Percentiles rank a stretch among this genome's conserved stretches.
Evolutionary conservation across 257 asterid species (phyloP).

Genomic region (Nicotiana tabacum): DNA sequence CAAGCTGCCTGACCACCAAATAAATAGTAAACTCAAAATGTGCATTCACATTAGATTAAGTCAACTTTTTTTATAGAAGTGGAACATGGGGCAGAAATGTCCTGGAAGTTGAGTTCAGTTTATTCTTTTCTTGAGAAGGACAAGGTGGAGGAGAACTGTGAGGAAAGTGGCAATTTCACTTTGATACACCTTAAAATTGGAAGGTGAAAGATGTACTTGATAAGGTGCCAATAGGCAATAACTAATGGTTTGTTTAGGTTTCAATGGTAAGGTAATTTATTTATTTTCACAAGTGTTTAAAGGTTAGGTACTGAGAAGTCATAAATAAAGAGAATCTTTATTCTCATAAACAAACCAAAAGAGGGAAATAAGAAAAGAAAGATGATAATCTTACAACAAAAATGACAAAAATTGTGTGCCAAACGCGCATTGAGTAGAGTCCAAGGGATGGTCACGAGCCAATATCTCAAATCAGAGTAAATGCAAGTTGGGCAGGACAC

Average conservation of each 20-base stretch:
- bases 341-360: neutral
- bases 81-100: neutral
- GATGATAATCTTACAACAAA: neutral
- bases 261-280: neutral
- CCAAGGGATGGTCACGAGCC: neutral
- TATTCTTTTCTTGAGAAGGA: neutral
- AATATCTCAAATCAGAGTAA: neutral
- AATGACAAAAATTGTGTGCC: neutral
- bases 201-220: neutral
- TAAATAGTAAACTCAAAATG: neutral
- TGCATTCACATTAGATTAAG: neutral
- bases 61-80: neutral
- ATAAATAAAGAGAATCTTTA: neutral
- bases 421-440: neutral
- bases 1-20: neutral
- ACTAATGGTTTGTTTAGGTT: neutral
- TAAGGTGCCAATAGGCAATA: neutral
- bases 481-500: constrained; percentile 12
- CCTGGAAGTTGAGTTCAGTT: neutral
- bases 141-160: neutral
- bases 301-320: neutral
- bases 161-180: neutral
- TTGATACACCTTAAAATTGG: neutral
- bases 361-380: neutral
- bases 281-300: neutral